Conservation (phyloP, 345 rosid species). For the Alliaria petiolata region DNA sequence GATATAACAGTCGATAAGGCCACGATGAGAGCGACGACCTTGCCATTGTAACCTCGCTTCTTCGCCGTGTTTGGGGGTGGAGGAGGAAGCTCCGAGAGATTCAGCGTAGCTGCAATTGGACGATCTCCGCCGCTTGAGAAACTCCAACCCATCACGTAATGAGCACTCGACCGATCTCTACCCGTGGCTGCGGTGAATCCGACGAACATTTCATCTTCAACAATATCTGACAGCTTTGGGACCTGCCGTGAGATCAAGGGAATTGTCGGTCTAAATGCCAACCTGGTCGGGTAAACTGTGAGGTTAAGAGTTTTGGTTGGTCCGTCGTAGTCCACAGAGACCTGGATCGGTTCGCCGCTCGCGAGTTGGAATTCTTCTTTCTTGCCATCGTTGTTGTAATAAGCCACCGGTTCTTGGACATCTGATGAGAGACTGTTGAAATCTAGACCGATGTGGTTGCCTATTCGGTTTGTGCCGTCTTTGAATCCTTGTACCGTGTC, state of each 20-base stretch:
- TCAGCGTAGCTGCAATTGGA: constrained; percentile 18
- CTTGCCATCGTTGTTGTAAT: neutral
- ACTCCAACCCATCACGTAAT: constrained; percentile 67
- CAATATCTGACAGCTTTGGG: neutral
- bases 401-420: constrained; percentile 17
- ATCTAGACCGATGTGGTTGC: constrained; percentile 56
- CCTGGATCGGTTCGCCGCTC: constrained; percentile 40
- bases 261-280: neutral
- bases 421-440: constrained; percentile 41
- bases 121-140: constrained; percentile 35
- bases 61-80: constrained; percentile 27
- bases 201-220: constrained; percentile 40
- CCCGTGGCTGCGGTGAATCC: constrained; percentile 72
- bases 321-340: constrained; percentile 48
- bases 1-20: constrained; percentile 23
- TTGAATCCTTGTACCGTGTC: constrained; percentile 57
- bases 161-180: constrained; percentile 37
- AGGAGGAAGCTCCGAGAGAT: constrained; percentile 22
- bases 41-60: constrained; percentile 8
- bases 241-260: constrained; percentile 20
- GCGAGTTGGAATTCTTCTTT: constrained; percentile 29
- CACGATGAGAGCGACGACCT: constrained; percentile 41
- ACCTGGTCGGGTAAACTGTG: constrained; percentile 36
- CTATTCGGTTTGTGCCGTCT: constrained; percentile 11
- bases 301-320: constrained; percentile 8